Evolutionary conservation across 208 protist genomes (phyloP).

Genomic region (Novymonas esmeraldas): DNA sequence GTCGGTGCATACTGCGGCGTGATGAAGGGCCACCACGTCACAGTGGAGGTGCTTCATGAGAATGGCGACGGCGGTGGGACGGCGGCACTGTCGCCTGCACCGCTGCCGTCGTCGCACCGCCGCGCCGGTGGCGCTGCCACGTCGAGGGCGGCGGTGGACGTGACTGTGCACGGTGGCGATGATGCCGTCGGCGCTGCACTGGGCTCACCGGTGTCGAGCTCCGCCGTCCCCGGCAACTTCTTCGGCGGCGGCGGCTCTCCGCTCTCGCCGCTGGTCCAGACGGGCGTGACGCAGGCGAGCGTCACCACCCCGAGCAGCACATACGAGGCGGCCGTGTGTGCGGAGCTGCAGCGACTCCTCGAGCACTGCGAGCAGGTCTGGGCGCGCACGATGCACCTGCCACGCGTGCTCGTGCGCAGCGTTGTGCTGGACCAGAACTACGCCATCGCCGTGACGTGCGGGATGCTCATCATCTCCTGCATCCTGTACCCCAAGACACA

Average conservation of each 20-base stretch:
- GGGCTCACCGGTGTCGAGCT: background rate
- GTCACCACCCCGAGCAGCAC: constrained; percentile 60
- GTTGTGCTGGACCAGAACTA: constrained; percentile 66
- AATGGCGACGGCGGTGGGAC: background rate
- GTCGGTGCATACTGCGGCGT: background rate
- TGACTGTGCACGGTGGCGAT: background rate
- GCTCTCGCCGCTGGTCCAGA: background rate
- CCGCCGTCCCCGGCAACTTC: background rate
- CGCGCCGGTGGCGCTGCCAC: background rate
- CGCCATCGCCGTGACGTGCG: constrained; percentile 58
- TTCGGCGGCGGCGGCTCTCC: background rate
- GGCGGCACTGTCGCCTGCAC: background rate
- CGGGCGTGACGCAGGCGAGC: constrained; percentile 16
- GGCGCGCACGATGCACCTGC: constrained; percentile 39
- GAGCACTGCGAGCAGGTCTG: constrained; percentile 45
- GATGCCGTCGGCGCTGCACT: background rate
- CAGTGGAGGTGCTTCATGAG: background rate
- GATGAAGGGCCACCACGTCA: constrained; percentile 27
- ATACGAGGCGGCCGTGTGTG: constrained; percentile 68
- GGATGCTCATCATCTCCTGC: constrained; percentile 74
- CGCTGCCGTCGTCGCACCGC: background rate
- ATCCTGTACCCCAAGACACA: constrained; percentile 46
- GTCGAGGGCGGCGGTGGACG: background rate
- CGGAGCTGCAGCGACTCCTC: constrained; percentile 57
- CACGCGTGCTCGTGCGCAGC: constrained; percentile 42